A percentile compares a stretch with the other conserved stretches of the same genome.
These are phyloP conservation scores for Malus orientalis DNA, from an alignment of 306 rosid species.

Conservation along the genomic window DNA sequence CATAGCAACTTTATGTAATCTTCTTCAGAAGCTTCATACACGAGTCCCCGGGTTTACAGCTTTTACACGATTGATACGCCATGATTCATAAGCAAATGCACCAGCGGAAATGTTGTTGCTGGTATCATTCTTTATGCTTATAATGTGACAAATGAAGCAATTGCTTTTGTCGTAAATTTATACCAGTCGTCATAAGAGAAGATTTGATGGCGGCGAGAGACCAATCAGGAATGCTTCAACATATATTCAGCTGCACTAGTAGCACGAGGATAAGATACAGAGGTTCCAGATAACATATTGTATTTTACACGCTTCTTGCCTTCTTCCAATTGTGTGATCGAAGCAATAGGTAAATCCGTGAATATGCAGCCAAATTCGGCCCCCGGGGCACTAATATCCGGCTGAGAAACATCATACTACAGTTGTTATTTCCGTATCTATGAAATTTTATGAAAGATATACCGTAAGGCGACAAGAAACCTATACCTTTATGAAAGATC, in stretches of 20 bases:
- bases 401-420: conserved; percentile 4
- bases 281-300: no score
- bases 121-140: no score
- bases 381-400: background rate
- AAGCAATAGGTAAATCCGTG: no score
- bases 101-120: background rate
- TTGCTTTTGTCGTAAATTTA: no score
- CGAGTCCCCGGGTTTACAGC: conserved; percentile 26
- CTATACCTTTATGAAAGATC: background rate
- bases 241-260: no score
- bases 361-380: no score
- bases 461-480: background rate
- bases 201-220: no score
- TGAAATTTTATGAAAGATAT: background rate
- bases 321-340: no score
- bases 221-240: no score
- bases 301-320: no score
- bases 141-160: no score
- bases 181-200: conserved; percentile 16
- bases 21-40: background rate
- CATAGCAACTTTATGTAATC: conserved; percentile 29
- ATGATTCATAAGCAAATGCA: conserved; percentile 30
- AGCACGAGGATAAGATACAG: no score
- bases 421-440: background rate
- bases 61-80: conserved; percentile 17